Conservation (phyloP, 441 rosid genomes). For the Eutrema salsugineum region DNA sequence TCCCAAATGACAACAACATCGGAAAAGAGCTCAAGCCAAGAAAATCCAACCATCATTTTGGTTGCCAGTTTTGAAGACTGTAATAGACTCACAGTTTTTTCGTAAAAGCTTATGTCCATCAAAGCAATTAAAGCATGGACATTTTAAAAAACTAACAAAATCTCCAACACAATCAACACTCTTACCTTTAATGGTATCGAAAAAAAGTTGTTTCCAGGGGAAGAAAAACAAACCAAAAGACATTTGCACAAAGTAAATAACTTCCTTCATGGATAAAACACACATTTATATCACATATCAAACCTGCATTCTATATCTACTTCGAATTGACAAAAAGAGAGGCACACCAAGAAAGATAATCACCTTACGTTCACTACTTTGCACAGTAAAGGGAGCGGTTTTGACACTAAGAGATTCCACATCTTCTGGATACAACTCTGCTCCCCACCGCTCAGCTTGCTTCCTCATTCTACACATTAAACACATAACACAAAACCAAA, state of each 20-base stretch:
- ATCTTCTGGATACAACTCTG: slow-evolving; percentile 87
- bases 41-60: neutral
- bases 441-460: slow-evolving; percentile 99
- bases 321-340: neutral
- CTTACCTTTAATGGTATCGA: neutral
- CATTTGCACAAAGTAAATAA: neutral
- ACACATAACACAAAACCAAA: neutral
- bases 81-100: neutral
- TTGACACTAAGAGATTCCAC: slow-evolving; percentile 70
- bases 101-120: neutral
- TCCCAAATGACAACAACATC: neutral
- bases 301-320: neutral
- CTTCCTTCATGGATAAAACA: neutral
- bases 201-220: neutral
- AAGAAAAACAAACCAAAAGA: neutral
- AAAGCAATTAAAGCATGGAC: neutral
- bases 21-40: neutral
- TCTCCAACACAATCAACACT: neutral
- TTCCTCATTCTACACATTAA: slow-evolving; percentile 64
- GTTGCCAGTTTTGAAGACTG: neutral
- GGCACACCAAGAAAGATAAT: slow-evolving; percentile 24
- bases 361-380: slow-evolving; percentile 89
- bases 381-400: slow-evolving; percentile 70
- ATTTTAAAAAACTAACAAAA: neutral
- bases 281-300: neutral